phyloP scores from a whole-genome alignment of 2,329 filamentous ascomycete species.

The Aurifilum marmelostoma region DNA sequence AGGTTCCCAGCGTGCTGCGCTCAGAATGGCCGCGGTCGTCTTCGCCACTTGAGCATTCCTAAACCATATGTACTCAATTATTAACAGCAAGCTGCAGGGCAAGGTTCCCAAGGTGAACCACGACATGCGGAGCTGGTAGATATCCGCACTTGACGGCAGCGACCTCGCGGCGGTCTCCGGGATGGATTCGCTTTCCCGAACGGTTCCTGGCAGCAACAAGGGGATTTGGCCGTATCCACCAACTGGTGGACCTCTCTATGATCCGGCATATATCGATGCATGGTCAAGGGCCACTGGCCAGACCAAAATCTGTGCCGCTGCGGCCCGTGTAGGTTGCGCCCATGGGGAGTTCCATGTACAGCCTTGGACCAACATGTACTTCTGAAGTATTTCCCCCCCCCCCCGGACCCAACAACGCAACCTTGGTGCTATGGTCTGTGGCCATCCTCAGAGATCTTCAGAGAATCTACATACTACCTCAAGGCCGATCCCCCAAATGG shows the following conservation, averaged over 20 bases:
- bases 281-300: slow-evolving; percentile 21
- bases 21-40: slow-evolving; percentile 13
- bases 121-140: slow-evolving; percentile 23
- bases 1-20: slow-evolving; percentile 5
- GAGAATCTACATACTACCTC: slow-evolving; percentile 20
- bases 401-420: slow-evolving; percentile 12
- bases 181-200: background rate
- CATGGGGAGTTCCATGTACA: slow-evolving; percentile 23
- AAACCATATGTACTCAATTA: background rate
- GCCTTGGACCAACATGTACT: slow-evolving; percentile 26
- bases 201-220: slow-evolving; percentile 17
- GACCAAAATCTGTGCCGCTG: slow-evolving; percentile 21
- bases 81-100: slow-evolving; percentile 17
- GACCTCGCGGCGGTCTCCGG: slow-evolving; percentile 13
- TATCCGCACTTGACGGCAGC: slow-evolving; percentile 12
- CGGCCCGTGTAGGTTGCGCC: slow-evolving; percentile 24
- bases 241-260: slow-evolving; percentile 20
- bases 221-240: slow-evolving; percentile 25
- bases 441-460: slow-evolving; percentile 11
- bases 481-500: slow-evolving; percentile 16
- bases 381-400: slow-evolving; percentile 18
- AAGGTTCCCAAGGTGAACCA: background rate
- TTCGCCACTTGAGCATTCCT: slow-evolving; percentile 15
- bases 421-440: slow-evolving; percentile 17
- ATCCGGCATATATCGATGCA: slow-evolving; percentile 27